These are phyloP conservation scores for Sclerotinia nivalis DNA, from an alignment of 2,329 filamentous ascomycete genomes.

Conservation along the genomic window DNA sequence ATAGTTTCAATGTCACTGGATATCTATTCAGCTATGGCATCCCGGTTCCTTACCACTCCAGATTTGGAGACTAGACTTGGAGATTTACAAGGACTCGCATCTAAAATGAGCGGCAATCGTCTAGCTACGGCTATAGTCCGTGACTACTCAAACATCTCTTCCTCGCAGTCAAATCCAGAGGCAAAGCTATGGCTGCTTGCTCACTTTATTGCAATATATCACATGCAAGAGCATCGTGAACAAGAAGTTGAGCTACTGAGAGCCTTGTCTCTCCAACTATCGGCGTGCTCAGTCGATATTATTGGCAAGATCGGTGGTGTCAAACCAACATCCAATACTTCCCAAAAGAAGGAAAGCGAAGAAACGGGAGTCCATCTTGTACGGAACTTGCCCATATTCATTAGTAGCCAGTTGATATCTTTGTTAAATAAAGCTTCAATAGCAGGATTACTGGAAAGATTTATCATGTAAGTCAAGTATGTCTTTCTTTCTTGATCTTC, in stretches of 20 bases:
- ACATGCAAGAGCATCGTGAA: slow-evolving; percentile 42
- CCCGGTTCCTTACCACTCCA: slow-evolving; percentile 39
- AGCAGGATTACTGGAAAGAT: slow-evolving; percentile 46
- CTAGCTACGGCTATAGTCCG: slow-evolving; percentile 37
- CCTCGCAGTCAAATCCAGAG: slow-evolving; percentile 31
- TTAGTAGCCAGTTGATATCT: slow-evolving; percentile 66
- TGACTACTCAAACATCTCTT: slow-evolving; percentile 32
- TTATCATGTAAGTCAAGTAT: slow-evolving; percentile 29
- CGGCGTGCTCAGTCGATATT: slow-evolving; percentile 54
- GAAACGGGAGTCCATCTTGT: not conserved
- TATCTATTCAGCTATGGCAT: slow-evolving; percentile 38
- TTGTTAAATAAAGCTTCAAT: slow-evolving; percentile 77
- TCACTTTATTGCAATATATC: slow-evolving; percentile 62
- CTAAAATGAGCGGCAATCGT: slow-evolving; percentile 32
- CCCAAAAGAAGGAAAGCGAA: not conserved
- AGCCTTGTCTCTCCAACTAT: slow-evolving; percentile 56
- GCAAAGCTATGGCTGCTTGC: slow-evolving; percentile 64
- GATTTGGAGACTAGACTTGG: slow-evolving; percentile 33
- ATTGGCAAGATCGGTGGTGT: slow-evolving; percentile 46
- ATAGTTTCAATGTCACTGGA: slow-evolving; percentile 30
- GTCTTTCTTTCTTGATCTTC: no score
- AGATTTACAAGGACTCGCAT: slow-evolving; percentile 33
- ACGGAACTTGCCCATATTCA: slow-evolving; percentile 51
- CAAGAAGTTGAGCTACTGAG: slow-evolving; percentile 49
- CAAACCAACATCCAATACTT: slow-evolving; percentile 45